Base-by-base conservation (phyloP, 495 filamentous ascomycete genomes). In the Penicillium longicatenatum region DNA sequence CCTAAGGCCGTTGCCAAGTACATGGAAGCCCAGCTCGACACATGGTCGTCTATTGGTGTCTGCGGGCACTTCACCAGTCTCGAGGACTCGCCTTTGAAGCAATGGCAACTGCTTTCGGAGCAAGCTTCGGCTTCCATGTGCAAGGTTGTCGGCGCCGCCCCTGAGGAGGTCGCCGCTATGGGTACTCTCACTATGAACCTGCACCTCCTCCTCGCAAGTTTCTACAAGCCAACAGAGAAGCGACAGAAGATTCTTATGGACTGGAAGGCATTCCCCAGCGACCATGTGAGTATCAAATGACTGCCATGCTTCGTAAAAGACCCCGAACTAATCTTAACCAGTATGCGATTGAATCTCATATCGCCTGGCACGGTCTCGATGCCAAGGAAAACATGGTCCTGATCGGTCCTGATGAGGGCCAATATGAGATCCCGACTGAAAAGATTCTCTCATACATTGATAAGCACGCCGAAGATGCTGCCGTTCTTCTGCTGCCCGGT, bases 241-340 rank as follows among this genome's bases (percentile, higher is more conserved):
- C 83, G 84, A 54, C 87, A 88, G 63, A 96, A 94, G 78, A 92
- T 98, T 63, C 86, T 98, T 42, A 79, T 98, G 45, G 94, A 98
- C 77, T 88, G 84, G 72, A 96, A 94, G 70, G 92, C 94, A 2
- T 98, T 98, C 73, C 94, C 94, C 30, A 92, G 88, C 71, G 94
- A 98, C 76, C 90, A 97, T 70, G 85, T 88, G 78, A 51, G 81
- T 61, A 8, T 17, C 7, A 0, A n/a, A 14, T 26, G 22, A 0
- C 1, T 19, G 4, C 21, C 11, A 19, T 12, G 1, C 4, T 4
- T 21, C 7, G 16, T 2, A 24, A 3, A 22, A 30, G 17, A 44
- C 9, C 11, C 5, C 22, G 12, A 2, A 44, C 50, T 52, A 16
- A 54, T 31, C 2, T 17, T 3, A 31, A 4, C 6, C n/a, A 95